Base-by-base conservation (phyloP, 2,329 filamentous ascomycete species). In the Trematosphaeria pertusa region DNA sequence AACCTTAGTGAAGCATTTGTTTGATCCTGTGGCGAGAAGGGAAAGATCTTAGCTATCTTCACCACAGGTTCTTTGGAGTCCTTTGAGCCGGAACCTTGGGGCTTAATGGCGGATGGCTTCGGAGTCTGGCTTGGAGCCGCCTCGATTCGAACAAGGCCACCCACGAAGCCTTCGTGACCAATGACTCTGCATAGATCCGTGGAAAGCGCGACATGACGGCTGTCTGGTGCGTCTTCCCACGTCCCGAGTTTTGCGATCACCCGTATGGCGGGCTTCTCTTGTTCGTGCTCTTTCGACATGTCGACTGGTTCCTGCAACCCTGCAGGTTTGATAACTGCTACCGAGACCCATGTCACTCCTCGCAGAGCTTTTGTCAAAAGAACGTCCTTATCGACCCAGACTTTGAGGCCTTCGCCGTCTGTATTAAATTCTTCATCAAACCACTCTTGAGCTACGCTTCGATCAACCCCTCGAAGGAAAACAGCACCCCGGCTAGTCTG, bases 141-240 rank as follows among this genome's bases (percentile, higher is more conserved):
- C 66, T 97, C 91, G 21, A 99, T 80, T 51, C 93, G 91, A 45
- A 96, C 82, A 32, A 97, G 84, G 0, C 91, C 90, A 10, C 94
- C 94, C 8, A 96, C 88, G 40, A 96, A 81, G 1, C 85, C 86
- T 30, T 83, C 77, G 41, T 83, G 85, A 2, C 86, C 87, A 17
- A 99, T 78, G 1, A 88, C 82, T 21, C 83, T 82, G 69, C 89
- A 96, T 5, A 99, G 76, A 3, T 86, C 74, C 0, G 86, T 82
- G 1, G 94, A 97, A 18, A 99, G 77, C 1, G 90, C 90, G 37
- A 85, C 83, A 51, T 93, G 88, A 53, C 88, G 86, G 42, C 85
- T 86, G 64, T 93, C 90, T 1, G 94, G 91, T 1, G 91, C 87
- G 63, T 96, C 90, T 47, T 92, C 83, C 95, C 94, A 99, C 1